phyloP scores from a whole-genome alignment of 2,329 filamentous ascomycete genomes.

The Phialophora chinensis region DNA sequence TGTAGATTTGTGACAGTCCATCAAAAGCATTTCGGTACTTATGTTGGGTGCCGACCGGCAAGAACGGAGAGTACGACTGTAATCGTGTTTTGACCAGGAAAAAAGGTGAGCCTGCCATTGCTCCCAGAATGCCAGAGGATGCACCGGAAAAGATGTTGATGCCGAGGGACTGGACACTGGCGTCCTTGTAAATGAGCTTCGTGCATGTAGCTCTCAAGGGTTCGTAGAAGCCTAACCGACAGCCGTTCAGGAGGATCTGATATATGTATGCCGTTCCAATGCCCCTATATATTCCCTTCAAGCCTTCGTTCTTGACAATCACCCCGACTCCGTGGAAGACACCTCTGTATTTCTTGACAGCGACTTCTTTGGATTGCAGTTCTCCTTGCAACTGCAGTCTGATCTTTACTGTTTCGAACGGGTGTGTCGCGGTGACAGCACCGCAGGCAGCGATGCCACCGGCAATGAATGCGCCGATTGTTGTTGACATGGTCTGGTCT shows the following conservation, averaged over 20 bases:
- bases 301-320: slow-evolving; percentile 87
- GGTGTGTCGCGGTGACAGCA: slow-evolving; percentile 95
- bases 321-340: slow-evolving; percentile 89
- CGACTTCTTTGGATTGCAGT: slow-evolving; percentile 82
- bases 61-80: slow-evolving; percentile 89
- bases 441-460: slow-evolving; percentile 97
- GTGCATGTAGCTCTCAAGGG: slow-evolving; percentile 79
- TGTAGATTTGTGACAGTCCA: slow-evolving; percentile 80
- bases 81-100: slow-evolving; percentile 97
- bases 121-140: slow-evolving; percentile 85
- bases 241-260: slow-evolving; percentile 95
- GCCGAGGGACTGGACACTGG: slow-evolving; percentile 78
- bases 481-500: slow-evolving; percentile 36
- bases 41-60: slow-evolving; percentile 97
- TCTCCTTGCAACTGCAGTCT: slow-evolving; percentile 98
- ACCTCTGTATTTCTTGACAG: slow-evolving; percentile 86
- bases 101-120: slow-evolving; percentile 91
- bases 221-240: slow-evolving; percentile 96
- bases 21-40: slow-evolving; percentile 84
- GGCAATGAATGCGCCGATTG: slow-evolving; percentile 80
- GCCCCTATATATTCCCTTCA: slow-evolving; percentile 84
- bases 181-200: slow-evolving; percentile 71
- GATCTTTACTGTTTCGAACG: slow-evolving; percentile 99
- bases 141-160: slow-evolving; percentile 96
- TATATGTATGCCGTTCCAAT: slow-evolving; percentile 94